Evolutionary conservation across 148 eudicot genomes (phyloP), one percentile per base, ranked within the genome.

Genomic region (Silene uniflora): DNA sequence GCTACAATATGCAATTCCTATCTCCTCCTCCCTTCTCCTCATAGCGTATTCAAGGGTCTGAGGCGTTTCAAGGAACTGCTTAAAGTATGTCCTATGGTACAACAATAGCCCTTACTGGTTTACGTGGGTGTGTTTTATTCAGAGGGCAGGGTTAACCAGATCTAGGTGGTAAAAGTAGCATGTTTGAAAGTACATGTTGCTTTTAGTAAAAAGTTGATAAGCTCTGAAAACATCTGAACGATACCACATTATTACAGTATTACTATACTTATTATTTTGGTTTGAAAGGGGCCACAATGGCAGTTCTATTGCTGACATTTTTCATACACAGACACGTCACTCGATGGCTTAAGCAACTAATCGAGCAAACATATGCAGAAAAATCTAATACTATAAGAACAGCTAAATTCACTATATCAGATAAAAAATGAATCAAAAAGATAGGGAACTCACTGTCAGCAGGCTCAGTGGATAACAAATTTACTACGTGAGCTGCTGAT

Each of bases 381-480:
- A 42, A 59, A 1, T 46, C 12, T 42, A 13, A 67, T 12, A 11
- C 44, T 18, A 10, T 3, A 69, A 5, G 46, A 6, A 61, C 18
- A 71, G 32, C 58, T 39, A 55, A 54, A 14, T 54, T 55, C 22
- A 77, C 23, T 6, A 44, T 9, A 35, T 29, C 11, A 42, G 13
- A 16, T 17, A 42, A 10, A 60, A 3, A 71, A 10, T 21, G 65
- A 71, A 54, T 55, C 73, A 12, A 56, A 70, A 52, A 67, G 62
- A 75, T 6, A 54, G 73, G 84, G 74, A 81, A 89, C 97, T 60
- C 85, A 94, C 98, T 86, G 79, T 90, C 87, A 76, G 89, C 62
- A 13, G 98, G 98, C 84, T 91, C 98, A n/a, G 90, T 91, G 69
- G 98, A 89, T 84, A 94, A 82, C 80, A 94, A 79, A 87, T 93